Evolutionary conservation across 768 basidiomycete species (phyloP), one percentile per base, ranked within the genome.

Genomic region (Megacollybia marginata): DNA sequence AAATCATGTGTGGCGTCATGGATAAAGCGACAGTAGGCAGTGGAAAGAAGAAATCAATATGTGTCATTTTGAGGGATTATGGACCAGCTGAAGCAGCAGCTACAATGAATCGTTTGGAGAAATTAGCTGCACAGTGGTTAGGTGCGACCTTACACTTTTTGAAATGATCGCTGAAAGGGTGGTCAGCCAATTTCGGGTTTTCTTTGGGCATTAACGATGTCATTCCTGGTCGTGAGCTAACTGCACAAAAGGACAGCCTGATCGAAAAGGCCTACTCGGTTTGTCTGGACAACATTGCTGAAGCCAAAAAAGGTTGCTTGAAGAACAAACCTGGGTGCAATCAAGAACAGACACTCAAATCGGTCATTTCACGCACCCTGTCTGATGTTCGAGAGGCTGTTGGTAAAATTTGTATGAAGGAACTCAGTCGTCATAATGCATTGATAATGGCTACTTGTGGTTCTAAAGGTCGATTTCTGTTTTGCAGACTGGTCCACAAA

Each of bases 1-100:
- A 99, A 67, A 92, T 99, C 58, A 99, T 98, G 92, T 97, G 94
- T 59, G 96, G 96, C 42, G 89, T 92, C 13, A 95, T 98, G 85
- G 96, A 99, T 71, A 99, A 99, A 69, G 89, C 90, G 13, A 97
- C 92, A 0, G 86, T 98, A 4, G 96, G 96, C 48, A 88, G 91
- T 57, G 96, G 96, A 47, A 99, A 99, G 79, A 98, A 99, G 75
- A 98, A 97, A 62, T 96, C 93, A 2, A 92, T 99, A 40, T 99
- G 95, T 54, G 91, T 97, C 42, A 98, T 99, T 57, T 79, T 97
- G 71, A 76, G 95, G 50, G 96, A 99, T 66, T 98, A 96, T 64
- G 96, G 96, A 5, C 80, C 92, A 7, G 84, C 95, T 56, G 94
- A 92, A 64, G 96, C 96, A 0, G 92, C 94, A 0, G 75, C 79